Percentiles rank a stretch among this genome's conserved stretches.
These are phyloP conservation scores for Globisporangium polare DNA, from an alignment of 352 stramenopile genomes.

Conservation along the genomic window DNA sequence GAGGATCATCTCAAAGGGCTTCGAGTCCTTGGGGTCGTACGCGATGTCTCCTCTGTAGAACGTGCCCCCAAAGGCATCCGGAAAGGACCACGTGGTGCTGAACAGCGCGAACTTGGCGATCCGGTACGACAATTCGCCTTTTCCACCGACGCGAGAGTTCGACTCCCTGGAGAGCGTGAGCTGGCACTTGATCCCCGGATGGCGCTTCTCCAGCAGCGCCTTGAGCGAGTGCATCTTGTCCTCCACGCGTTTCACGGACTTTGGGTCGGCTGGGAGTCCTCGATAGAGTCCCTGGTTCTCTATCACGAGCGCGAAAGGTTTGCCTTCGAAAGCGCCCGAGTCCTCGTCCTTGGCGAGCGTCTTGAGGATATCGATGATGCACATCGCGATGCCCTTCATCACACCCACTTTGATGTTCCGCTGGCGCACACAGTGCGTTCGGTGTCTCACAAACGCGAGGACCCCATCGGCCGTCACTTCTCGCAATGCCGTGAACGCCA, in stretches of 20 bases:
- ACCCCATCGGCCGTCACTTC: conserved; percentile 18
- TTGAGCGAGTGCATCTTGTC: conserved; percentile 21
- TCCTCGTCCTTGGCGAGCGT: conserved; percentile 22
- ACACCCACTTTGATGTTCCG: conserved; percentile 43
- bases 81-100: conserved; percentile 33
- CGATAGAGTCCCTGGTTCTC: conserved; percentile 33
- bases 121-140: conserved; percentile 14
- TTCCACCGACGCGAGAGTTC: neutral
- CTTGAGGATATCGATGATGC: conserved; percentile 28
- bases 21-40: conserved; percentile 7
- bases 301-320: conserved; percentile 34
- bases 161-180: conserved; percentile 28
- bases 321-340: conserved; percentile 15
- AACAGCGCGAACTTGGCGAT: conserved; percentile 43
- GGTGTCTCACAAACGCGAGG: conserved; percentile 24
- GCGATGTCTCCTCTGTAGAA: conserved; percentile 40
- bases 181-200: conserved; percentile 35
- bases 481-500: conserved; percentile 28
- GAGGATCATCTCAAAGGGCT: conserved; percentile 14
- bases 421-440: conserved; percentile 25
- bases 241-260: conserved; percentile 23
- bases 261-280: conserved; percentile 18
- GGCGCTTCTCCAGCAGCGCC: conserved; percentile 18
- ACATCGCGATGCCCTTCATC: conserved; percentile 26
- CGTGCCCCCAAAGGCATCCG: conserved; percentile 32